Conservation (phyloP, 192 early-diverging fungal genomes). For the Coemansia pectinata region DNA sequence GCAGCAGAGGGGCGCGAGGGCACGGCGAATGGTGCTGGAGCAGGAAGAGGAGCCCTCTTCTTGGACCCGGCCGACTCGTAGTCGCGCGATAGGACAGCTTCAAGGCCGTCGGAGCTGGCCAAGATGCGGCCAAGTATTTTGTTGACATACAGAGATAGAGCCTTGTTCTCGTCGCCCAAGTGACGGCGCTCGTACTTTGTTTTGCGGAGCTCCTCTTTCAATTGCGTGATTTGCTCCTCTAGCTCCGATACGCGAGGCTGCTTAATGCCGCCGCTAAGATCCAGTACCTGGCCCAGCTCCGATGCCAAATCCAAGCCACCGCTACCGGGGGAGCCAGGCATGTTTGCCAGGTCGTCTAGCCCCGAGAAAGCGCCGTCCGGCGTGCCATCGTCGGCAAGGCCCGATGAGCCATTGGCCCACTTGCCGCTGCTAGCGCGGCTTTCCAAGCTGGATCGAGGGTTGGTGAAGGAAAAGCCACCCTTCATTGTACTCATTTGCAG, state of each 20-base stretch:
- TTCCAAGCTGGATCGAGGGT: conserved; percentile 45
- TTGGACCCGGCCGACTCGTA: conserved; percentile 35
- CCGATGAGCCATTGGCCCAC: conserved; percentile 13
- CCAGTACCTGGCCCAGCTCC: conserved; percentile 45
- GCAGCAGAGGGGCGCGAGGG: conserved; percentile 11
- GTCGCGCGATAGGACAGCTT: conserved; percentile 53
- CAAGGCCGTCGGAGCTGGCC: conserved; percentile 55
- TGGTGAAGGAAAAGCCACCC: conserved; percentile 67
- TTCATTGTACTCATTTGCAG: conserved; percentile 80
- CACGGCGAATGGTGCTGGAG: neutral
- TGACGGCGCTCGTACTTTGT: conserved; percentile 62
- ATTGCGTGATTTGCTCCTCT: conserved; percentile 45
- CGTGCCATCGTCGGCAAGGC: conserved; percentile 13
- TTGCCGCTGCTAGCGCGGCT: conserved; percentile 47
- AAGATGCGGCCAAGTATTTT: conserved; percentile 78
- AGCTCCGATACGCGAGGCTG: conserved; percentile 25
- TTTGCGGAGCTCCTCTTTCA: conserved; percentile 51
- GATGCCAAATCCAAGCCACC: conserved; percentile 45
- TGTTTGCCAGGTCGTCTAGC: neutral
- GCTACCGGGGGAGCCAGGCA: conserved; percentile 5
- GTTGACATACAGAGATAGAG: conserved; percentile 70
- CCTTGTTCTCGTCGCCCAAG: conserved; percentile 67
- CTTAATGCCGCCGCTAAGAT: conserved; percentile 4
- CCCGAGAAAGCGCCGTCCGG: conserved; percentile 4
- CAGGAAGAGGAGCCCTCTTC: neutral